Conservation (phyloP, 129 eudicot species). For the Helichrysum umbraculigerum region DNA sequence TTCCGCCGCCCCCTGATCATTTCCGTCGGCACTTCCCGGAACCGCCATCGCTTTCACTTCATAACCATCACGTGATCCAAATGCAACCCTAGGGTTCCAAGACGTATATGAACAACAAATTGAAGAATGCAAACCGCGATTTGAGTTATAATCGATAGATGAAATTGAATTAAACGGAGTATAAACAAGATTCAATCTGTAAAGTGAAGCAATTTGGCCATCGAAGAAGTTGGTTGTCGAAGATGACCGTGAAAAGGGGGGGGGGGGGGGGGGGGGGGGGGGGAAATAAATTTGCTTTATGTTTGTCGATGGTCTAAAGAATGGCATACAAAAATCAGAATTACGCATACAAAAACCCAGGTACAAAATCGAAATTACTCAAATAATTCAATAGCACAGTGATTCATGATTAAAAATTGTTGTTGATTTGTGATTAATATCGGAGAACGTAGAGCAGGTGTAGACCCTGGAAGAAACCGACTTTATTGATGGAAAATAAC, state of each 20-base stretch:
- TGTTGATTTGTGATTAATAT: no score
- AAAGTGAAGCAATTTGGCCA: constrained; percentile 59
- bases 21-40: constrained; percentile 43
- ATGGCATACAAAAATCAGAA: no score
- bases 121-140: constrained; percentile 29
- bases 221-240: constrained; percentile 12
- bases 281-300: constrained; percentile 26
- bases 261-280: no score
- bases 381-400: no score
- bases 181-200: constrained; percentile 37
- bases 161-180: constrained; percentile 17
- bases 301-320: constrained; percentile 6
- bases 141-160: constrained; percentile 11
- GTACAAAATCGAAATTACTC: no score
- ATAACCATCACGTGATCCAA: constrained; percentile 37
- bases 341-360: no score
- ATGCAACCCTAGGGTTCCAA: constrained; percentile 32
- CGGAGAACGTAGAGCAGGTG: no score
- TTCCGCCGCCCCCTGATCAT: constrained; percentile 24
- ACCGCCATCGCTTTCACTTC: constrained; percentile 48
- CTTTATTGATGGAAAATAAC: no score
- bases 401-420: no score
- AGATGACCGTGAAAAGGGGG: constrained; percentile 32
- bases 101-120: constrained; percentile 34
- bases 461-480: no score